A percentile compares a stretch with the other conserved stretches of the same genome.
Evolutionary conservation across 495 filamentous ascomycete species (phyloP).

Genomic region (Aspergillus saccharolyticus): DNA sequence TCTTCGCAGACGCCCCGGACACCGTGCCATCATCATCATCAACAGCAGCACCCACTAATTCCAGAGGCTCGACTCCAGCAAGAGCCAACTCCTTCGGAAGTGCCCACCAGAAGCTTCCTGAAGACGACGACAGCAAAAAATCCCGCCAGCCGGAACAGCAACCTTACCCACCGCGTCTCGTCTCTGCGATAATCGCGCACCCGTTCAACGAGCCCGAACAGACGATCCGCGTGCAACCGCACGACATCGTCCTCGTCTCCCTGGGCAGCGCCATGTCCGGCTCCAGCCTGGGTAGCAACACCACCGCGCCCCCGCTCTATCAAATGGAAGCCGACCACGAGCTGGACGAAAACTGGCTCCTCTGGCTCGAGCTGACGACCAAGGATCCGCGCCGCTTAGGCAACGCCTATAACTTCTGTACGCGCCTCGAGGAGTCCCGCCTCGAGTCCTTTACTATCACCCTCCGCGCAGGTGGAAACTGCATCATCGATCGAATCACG

Average conservation of each 20-base stretch:
- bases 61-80: too few species aligned
- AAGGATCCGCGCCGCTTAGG: slow-evolving; percentile 28
- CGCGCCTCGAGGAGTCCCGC: slow-evolving; percentile 27
- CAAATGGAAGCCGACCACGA: slow-evolving; percentile 22
- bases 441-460: slow-evolving; percentile 41
- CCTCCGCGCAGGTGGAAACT: slow-evolving; percentile 19
- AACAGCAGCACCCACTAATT: background rate
- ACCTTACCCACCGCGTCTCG: slow-evolving; percentile 5
- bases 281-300: slow-evolving; percentile 23
- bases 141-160: background rate
- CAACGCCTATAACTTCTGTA: slow-evolving; percentile 39
- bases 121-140: background rate
- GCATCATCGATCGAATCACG: slow-evolving; percentile 19
- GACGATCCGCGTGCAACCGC: slow-evolving; percentile 11
- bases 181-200: slow-evolving; percentile 4
- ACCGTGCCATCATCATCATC: background rate
- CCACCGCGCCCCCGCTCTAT: slow-evolving; percentile 15
- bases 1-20: slow-evolving; percentile 9
- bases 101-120: background rate
- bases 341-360: slow-evolving; percentile 31
- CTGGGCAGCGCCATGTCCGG: slow-evolving; percentile 28
- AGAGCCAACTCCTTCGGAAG: too few species aligned
- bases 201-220: slow-evolving; percentile 11
- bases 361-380: slow-evolving; percentile 26
- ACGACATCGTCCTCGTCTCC: slow-evolving; percentile 30